Base-by-base conservation (phyloP, 805 yeast genomes). In the Barnettozyma vustinii region DNA sequence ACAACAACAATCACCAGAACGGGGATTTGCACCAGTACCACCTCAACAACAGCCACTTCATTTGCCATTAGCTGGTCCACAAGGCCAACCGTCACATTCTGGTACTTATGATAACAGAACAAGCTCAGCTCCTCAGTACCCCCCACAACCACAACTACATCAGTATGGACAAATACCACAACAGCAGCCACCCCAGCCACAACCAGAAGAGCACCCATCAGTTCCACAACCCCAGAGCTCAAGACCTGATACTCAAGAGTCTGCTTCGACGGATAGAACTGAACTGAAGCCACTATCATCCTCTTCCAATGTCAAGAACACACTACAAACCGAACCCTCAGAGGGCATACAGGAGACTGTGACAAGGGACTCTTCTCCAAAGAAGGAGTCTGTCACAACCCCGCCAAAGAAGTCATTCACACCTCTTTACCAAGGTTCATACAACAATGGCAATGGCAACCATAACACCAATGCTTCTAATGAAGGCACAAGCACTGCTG, bases 211-310 rank as follows among this genome's bases (percentile, higher is more conserved):
- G 12, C 18, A 23, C 9, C 49, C 27, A 44, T 18, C 41, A n/a
- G 25, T 15, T 26, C 40, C 30, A 23, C 46, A 37, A 15, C n/a
- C 36, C 25, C 55, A 48, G 25, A 44, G 30, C 39, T 42, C 42
- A 37, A 55, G 58, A 47, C 59, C 56, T 48, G 19, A 40, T 1
- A 51, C 56, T 9, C 47, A 51, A 30, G 56, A 52, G n/a, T 45
- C 59, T 9, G 47, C 37, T 15, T 48, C 62, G 8, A 51, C 58
- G 7, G 57, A 53, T 27, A 52, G 53, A 44, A 55, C 59, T 10
- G 61, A 58, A 37, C 9, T 53, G 8, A 57, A 54, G 37, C 53
- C 51, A 20, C 20, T 27, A n/a, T 45, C 53, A 9, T 50, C 51
- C 25, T 20, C 23, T 12, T 21, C 36, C 12, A 33, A 27, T 5